A percentile compares a stretch with the other conserved stretches of the same genome.
These are phyloP conservation scores for Musa beccarii DNA, from an alignment of 176 grass and related monocot genomes.

Conservation along the genomic window DNA sequence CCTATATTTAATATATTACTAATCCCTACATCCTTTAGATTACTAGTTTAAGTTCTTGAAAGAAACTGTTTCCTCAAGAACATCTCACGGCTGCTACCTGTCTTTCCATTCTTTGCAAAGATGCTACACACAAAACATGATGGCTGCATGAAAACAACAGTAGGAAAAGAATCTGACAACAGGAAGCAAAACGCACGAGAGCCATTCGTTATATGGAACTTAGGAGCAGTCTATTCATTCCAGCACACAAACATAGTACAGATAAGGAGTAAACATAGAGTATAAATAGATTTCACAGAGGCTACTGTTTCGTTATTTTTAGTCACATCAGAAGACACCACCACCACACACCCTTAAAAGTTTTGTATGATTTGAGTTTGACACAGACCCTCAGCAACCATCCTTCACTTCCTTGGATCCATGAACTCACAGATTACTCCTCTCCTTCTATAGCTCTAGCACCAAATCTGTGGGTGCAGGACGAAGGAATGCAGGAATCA, in stretches of 20 bases:
- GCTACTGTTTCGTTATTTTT: not conserved
- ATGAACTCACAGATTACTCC: not conserved
- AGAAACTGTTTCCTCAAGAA: no score
- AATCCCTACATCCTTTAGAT: no score
- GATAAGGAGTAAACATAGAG: not conserved
- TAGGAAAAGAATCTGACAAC: no score
- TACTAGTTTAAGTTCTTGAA: no score
- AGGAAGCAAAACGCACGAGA: no score
- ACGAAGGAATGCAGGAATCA: conserved; percentile 3
- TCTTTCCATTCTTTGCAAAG: no score
- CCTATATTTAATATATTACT: no score
- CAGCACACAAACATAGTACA: not conserved
- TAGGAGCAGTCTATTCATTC: not conserved
- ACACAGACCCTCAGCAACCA: not conserved
- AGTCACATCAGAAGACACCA: not conserved
- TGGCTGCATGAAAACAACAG: not conserved
- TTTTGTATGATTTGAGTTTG: not conserved
- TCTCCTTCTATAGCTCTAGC: conserved; percentile 66
- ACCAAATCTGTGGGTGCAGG: conserved; percentile 68
- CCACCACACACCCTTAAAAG: not conserved
- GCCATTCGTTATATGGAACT: no score
- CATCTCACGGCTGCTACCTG: no score
- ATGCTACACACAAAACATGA: no score
- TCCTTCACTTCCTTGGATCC: not conserved
- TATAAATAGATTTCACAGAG: not conserved